Percentiles rank a stretch among this genome's conserved stretches.
Evolutionary conservation across 768 basidiomycete genomes (phyloP).

Genomic region (Amanita polypyramis): DNA sequence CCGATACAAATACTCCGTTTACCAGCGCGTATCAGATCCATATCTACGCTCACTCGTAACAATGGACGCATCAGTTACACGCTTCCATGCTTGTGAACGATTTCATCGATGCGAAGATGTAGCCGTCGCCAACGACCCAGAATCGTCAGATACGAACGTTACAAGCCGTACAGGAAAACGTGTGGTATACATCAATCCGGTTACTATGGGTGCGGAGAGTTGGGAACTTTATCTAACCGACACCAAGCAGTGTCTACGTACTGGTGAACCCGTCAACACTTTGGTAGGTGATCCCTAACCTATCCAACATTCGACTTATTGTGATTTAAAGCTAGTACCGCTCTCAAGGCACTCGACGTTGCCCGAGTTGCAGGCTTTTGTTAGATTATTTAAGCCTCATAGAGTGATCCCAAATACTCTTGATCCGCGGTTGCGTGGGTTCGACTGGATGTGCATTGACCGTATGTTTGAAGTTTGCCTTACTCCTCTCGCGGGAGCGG

Average conservation of each 20-base stretch:
- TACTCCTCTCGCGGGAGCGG: conserved; percentile 12
- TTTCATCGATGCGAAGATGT: conserved; percentile 64
- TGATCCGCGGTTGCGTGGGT: conserved; percentile 34
- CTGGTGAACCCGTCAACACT: conserved; percentile 37
- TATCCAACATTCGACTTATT: not conserved
- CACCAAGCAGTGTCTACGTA: conserved; percentile 27
- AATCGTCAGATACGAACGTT: conserved; percentile 17
- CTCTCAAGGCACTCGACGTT: conserved; percentile 82
- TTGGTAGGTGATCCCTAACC: conserved; percentile 39
- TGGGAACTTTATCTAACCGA: conserved; percentile 36
- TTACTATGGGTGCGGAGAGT: conserved; percentile 52
- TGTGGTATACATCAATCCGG: conserved; percentile 81
- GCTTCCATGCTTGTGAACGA: conserved; percentile 93
- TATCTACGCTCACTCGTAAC: conserved; percentile 53
- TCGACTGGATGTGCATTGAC: conserved; percentile 71
- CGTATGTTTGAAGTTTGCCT: conserved; percentile 58
- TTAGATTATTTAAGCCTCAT: conserved; percentile 70
- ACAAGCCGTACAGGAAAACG: conserved; percentile 36
- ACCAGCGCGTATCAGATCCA: conserved; percentile 45
- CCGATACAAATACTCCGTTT: conserved; percentile 74
- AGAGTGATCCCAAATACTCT: conserved; percentile 75
- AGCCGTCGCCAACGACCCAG: conserved; percentile 26
- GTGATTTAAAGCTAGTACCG: conserved; percentile 53
- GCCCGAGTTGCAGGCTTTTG: conserved; percentile 75
- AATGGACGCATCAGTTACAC: conserved; percentile 46